Conservation (phyloP, 2,329 filamentous ascomycete genomes). For the Hortaea werneckii region DNA sequence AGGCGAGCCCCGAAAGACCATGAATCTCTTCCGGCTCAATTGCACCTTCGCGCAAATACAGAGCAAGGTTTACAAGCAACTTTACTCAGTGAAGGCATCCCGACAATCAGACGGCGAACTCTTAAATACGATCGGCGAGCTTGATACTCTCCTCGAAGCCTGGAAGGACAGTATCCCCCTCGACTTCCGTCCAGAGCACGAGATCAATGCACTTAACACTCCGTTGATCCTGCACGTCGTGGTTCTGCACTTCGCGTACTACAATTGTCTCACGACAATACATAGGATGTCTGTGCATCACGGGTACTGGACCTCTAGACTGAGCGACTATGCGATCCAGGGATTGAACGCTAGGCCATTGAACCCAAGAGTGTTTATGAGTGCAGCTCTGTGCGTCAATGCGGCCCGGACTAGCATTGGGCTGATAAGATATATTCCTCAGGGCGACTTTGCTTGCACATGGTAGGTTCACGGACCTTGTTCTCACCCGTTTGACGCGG, state of each 20-base stretch:
- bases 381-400: conserved; percentile 82
- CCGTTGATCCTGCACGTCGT: conserved; percentile 91
- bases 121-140: conserved; percentile 87
- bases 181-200: conserved; percentile 93
- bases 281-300: conserved; percentile 98
- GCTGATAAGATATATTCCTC: conserved; percentile 88
- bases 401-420: conserved; percentile 89
- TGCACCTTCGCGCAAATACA: conserved; percentile 87
- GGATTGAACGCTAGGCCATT: conserved; percentile 82
- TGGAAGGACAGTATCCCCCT: conserved; percentile 96
- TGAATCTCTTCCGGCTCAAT: conserved; percentile 91
- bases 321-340: conserved; percentile 92
- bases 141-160: conserved; percentile 72
- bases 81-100: conserved; percentile 87
- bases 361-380: conserved; percentile 90
- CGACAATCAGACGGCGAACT: conserved; percentile 89
- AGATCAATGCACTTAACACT: conserved; percentile 86
- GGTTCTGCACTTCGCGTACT: conserved; percentile 91
- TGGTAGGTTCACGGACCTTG: conserved; percentile 51
- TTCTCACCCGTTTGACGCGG: neutral
- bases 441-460: conserved; percentile 87
- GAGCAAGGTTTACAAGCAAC: conserved; percentile 81
- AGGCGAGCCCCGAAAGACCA: conserved; percentile 62
- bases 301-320: conserved; percentile 91
- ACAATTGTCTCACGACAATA: conserved; percentile 95